Evolutionary conservation across 2,329 filamentous ascomycete species (phyloP), one percentile per base, ranked within the genome.

Genomic region (Colletotrichum nymphaeae): DNA sequence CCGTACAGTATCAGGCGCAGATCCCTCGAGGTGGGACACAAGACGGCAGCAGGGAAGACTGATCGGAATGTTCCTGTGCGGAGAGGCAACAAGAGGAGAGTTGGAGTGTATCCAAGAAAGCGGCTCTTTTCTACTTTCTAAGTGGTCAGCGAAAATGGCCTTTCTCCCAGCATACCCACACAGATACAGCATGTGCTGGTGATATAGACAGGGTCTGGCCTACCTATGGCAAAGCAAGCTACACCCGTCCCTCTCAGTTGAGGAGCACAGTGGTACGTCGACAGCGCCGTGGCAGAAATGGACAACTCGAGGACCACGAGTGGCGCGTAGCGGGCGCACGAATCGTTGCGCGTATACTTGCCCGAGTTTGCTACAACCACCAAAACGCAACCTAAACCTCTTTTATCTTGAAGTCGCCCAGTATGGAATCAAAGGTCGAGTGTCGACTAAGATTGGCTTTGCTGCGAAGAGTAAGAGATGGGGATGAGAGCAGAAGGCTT

Each of bases 51-150:
- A 67, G 65, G 56, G 65, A 42, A 59, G 30, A 22, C 37, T 49
- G 57, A 67, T 67, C 65, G 65, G 65, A 49, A n/a, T 60, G 42
- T 59, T 60, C 42, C 56, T 67, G 56, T 67, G 30, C 16, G 65
- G 65, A 67, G 65, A 56, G 65, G 65, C 56, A 32, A 28, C 46
- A 58, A n/a, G 56, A n/a, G 53, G 14, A n/a, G 32, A 30, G 52
- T 58, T 59, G 65, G 22, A 14, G 59, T 63, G 37, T 49, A 28
- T 52, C 11, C n/a, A 19, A 49, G 42, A 49, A 37, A 14, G 59
- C 26, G 65, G 32, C 9, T 19, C 22, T 52, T 42, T 42, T 9
- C 46, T 53, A 58, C 32, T 16, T 19, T n/a, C 30, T 53, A 24
- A 60, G 26, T 60, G 57, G 65, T 67, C 56, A 67, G 65, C 56